Percentiles rank a stretch among this genome's conserved stretches.
These are phyloP conservation scores for Scutellaria galericulata DNA, from an alignment of 257 asterid species.

Conservation along the genomic window DNA sequence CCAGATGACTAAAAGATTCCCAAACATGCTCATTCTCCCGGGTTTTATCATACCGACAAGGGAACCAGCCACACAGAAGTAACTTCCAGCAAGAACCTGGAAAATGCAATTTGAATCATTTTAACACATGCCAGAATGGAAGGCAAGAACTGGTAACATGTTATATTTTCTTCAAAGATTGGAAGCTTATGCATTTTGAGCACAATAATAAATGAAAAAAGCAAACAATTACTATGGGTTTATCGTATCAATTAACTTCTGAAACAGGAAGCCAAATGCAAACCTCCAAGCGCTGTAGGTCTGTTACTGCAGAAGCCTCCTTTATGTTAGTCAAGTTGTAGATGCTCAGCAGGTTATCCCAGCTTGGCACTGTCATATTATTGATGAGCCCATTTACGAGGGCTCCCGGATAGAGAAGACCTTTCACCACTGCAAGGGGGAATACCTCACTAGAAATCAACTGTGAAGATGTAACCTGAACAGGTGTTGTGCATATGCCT, in stretches of 20 bases:
- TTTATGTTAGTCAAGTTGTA: constrained; percentile 81
- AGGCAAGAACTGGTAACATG: not conserved
- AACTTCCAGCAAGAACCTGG: constrained; percentile 99
- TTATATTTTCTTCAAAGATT: not conserved
- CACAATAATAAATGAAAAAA: not conserved
- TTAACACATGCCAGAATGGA: not conserved
- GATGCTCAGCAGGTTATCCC: constrained; percentile 65
- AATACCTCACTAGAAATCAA: constrained; percentile 81
- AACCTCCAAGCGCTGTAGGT: constrained; percentile 94
- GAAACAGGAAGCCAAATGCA: constrained; percentile 22
- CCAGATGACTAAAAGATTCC: constrained; percentile 85
- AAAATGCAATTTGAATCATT: constrained; percentile 7
- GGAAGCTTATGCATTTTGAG: not conserved
- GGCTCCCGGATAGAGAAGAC: constrained; percentile 94
- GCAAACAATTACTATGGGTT: not conserved
- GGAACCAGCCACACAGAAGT: constrained; percentile 91
- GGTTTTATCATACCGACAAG: constrained; percentile 77
- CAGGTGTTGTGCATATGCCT: constrained; percentile 84
- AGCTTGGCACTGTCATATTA: constrained; percentile 66
- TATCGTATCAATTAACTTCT: constrained; percentile 1
- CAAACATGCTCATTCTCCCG: constrained; percentile 99
- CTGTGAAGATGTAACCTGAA: constrained; percentile 89
- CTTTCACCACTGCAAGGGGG: constrained; percentile 85
- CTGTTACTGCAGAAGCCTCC: constrained; percentile 75
- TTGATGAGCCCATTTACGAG: constrained; percentile 55